Percentiles rank a stretch among this genome's conserved stretches.
These are phyloP conservation scores for Penicillium lividum DNA, from an alignment of 495 filamentous ascomycete genomes.

Conservation along the genomic window DNA sequence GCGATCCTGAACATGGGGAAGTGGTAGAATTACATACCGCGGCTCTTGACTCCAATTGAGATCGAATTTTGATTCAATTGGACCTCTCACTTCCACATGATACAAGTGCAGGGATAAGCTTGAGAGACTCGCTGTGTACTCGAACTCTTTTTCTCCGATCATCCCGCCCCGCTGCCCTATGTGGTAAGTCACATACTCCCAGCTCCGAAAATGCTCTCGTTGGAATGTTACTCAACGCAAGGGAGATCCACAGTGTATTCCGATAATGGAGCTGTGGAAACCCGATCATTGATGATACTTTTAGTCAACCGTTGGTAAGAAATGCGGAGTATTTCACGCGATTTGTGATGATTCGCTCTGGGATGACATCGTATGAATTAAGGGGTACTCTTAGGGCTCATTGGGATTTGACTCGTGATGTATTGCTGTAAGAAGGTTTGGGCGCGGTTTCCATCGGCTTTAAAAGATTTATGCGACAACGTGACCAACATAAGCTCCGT, in stretches of 20 bases:
- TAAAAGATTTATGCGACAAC: neutral
- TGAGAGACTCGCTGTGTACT: neutral
- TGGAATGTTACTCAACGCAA: constrained; percentile 28
- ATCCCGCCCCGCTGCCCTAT: constrained; percentile 13
- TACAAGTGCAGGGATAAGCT: neutral
- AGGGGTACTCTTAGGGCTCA: neutral
- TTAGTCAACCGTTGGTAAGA: constrained; percentile 2
- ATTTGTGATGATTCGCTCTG: neutral
- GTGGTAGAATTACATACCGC: neutral
- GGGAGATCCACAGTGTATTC: constrained; percentile 8
- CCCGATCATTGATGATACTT: constrained; percentile 2
- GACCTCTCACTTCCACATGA: neutral
- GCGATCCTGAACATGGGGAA: constrained; percentile 1
- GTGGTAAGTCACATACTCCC: constrained; percentile 26
- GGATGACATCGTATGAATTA: neutral
- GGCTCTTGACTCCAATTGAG: neutral
- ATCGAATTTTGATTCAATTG: neutral
- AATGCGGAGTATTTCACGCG: constrained; percentile 2
- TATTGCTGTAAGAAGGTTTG: neutral
- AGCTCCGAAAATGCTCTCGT: constrained; percentile 27
- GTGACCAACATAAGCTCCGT: neutral
- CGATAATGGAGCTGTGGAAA: neutral
- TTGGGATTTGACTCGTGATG: neutral
- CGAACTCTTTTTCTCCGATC: constrained; percentile 16
- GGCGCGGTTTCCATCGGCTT: neutral